phyloP scores from a whole-genome alignment of 2,329 filamentous ascomycete species.

The Arthrobotrys sinensis region DNA sequence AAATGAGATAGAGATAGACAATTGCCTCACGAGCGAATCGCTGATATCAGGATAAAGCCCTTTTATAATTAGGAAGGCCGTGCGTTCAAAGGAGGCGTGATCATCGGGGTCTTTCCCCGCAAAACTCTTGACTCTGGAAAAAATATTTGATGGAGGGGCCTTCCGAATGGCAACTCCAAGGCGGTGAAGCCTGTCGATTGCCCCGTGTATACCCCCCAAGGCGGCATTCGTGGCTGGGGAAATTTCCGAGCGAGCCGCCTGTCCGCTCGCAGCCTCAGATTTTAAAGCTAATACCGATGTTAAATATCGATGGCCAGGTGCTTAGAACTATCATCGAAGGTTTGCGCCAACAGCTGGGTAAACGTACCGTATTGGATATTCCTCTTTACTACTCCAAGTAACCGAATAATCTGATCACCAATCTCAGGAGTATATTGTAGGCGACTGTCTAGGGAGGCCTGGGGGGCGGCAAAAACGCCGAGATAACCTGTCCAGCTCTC shows the following conservation, averaged over 20 bases:
- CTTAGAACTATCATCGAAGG: no score
- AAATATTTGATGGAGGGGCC: conserved; percentile 19
- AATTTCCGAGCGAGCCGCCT: no score
- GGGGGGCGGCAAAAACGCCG: conserved; percentile 25
- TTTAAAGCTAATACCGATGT: no score
- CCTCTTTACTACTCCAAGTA: conserved; percentile 17
- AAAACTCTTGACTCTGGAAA: conserved; percentile 8
- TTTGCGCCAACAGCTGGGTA: no score
- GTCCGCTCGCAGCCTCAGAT: no score
- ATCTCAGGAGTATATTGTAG: conserved; percentile 10
- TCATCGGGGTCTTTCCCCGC: conserved; percentile 20
- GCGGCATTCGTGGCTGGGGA: conserved; percentile 7
- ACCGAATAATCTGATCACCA: conserved; percentile 19
- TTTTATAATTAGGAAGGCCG: conserved; percentile 11
- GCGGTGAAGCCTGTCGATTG: conserved; percentile 26
- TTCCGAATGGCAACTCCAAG: conserved; percentile 33
- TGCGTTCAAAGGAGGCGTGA: conserved; percentile 15
- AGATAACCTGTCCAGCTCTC: conserved; percentile 28
- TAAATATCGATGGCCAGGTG: no score
- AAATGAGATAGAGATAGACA: conserved; percentile 19
- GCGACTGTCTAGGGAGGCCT: conserved; percentile 29
- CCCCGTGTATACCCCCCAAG: conserved; percentile 5
- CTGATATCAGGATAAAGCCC: conserved; percentile 27
- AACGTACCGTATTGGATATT: conserved; percentile 27
- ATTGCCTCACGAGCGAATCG: conserved; percentile 10